Base-by-base conservation (phyloP, 2,329 filamentous ascomycete species). In the Rutstroemia sp. region DNA sequence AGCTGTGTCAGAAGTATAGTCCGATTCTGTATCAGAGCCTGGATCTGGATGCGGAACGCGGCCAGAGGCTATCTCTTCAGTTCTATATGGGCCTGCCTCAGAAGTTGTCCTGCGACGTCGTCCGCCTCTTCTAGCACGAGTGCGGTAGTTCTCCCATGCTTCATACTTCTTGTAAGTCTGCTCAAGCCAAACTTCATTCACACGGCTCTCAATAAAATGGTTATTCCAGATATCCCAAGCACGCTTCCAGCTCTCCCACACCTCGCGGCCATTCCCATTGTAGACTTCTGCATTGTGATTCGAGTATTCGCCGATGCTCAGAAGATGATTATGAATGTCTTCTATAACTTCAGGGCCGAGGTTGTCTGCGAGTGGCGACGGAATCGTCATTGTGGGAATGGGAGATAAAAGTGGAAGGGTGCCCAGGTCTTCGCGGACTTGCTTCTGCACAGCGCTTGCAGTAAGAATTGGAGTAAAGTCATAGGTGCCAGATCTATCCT, bases 161-260 rank as follows among this genome's bases (percentile, higher is more conserved):
- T 57, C 49, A 12, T 53, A 54, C 30, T 58, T 58, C 42, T 58
- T 61, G 27, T 64, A 61, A 1, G 47, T 38, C 27, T 54, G 53
- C 12, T 30, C 25, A 16, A 68, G 52, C 63, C 63, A 67, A 6
- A 56, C 46, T 5, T 54, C 45, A 39, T 64, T 58, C 9, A 60
- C 59, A 1, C 67, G 57, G 19, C 67, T 65, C 40, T 66, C 61
- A 21, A 68, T 65, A 23, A 64, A 67, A 47, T 64, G 45, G 48
- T 65, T 64, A 44, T 69, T 67, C 64, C 65, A 68, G 2, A 69
- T n/a, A 61, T 67, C 66, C 60, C 61, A 69, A 1, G 67, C 67
- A 10, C 65, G 59, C 46, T 67, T 69, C 67, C 66, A 69, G 23
- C 54, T 60, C 34, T 51, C 42, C 65, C 66, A 69, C 6, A 67